Evolutionary conservation across 2,329 filamentous ascomycete species (phyloP).

Genomic region (Colletotrichum navitas): DNA sequence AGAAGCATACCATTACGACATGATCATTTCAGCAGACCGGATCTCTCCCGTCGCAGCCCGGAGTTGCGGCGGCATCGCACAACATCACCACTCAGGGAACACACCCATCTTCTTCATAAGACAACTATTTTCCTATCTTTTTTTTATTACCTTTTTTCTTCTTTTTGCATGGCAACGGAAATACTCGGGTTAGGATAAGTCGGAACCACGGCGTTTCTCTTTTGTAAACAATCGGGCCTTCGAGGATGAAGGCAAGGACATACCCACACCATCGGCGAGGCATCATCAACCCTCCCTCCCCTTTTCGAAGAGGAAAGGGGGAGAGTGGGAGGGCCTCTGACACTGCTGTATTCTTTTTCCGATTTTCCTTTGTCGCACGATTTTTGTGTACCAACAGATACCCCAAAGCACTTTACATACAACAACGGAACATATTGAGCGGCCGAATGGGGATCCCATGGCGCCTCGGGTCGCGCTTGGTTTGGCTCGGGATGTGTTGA

Average conservation of each 20-base stretch:
- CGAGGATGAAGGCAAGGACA: slow-evolving; percentile 17
- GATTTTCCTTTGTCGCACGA: slow-evolving; percentile 39
- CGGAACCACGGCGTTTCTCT: slow-evolving; percentile 39
- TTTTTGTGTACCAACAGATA: slow-evolving; percentile 43
- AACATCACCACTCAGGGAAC: slow-evolving; percentile 44
- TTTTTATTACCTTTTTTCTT: background rate
- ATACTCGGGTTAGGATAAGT: slow-evolving; percentile 30
- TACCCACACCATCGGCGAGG: slow-evolving; percentile 30
- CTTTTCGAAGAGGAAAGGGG: background rate
- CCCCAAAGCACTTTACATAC: slow-evolving; percentile 42
- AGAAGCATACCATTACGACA: background rate
- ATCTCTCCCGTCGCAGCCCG: slow-evolving; percentile 37
- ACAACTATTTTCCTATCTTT: slow-evolving; percentile 6
- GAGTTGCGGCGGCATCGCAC: slow-evolving; percentile 40
- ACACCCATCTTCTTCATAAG: slow-evolving; percentile 8
- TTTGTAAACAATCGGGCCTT: slow-evolving; percentile 21
- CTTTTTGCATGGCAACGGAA: slow-evolving; percentile 27
- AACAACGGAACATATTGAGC: slow-evolving; percentile 37
- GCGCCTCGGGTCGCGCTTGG: slow-evolving; percentile 12
- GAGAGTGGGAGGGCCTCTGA: background rate
- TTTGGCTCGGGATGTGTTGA: slow-evolving; percentile 20
- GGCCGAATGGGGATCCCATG: slow-evolving; percentile 22
- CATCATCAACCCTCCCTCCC: slow-evolving; percentile 6
- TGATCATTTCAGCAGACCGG: slow-evolving; percentile 35
- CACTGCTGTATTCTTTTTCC: slow-evolving; percentile 28